Base-by-base conservation (phyloP, 805 yeast genomes). In the Wickerhamomyces chaumierensis region DNA sequence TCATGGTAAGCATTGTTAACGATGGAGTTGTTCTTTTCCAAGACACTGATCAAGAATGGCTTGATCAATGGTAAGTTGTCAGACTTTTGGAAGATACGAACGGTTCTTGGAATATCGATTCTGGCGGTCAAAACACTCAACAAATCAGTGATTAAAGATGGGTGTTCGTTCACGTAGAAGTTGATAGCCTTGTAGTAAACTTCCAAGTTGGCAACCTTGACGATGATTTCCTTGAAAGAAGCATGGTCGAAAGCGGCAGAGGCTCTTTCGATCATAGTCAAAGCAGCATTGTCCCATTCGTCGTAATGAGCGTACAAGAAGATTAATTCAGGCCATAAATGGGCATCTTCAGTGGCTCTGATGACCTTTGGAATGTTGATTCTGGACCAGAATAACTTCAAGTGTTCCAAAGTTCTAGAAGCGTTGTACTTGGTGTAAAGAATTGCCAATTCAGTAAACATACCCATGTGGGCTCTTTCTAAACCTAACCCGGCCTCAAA, bases 401-500 rank as follows among this genome's bases (percentile, higher is more conserved):
- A 72, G 64, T 92, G 97, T 63, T 92, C 97, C 86, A 85, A 83
- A 39, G 94, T 83, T 63, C 78, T 81, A 37, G 78, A 83, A 21
- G 96, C 95, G 45, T 77, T 75, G 64, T 88, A 92, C 61, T 88
- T 90, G 48, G 94, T 74, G 66, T 90, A 92, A 50, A 92, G 69
- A 36, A 84, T 71, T 18, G 97, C 95, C 52, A 92, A 72, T 63
- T 88, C 96, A 11, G 98, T 92, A 61, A 92, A 92, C 96, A 92
- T 90, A 51, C 97, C 98, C 98, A 92, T 92, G 59, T 92, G 98
- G 31, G 98, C 98, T 61, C 98, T 83, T 69, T 92, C 98, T 50
- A 92, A 72, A 33, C 95, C 94, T 43, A 92, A 72, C 48, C 97
- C 97, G 52, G 87, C 90, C 63, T 92, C 98, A 53, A 92, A 86